Evolutionary conservation across 164 flowering plant genomes (phyloP).

Genomic region (Protea cynaroides): DNA sequence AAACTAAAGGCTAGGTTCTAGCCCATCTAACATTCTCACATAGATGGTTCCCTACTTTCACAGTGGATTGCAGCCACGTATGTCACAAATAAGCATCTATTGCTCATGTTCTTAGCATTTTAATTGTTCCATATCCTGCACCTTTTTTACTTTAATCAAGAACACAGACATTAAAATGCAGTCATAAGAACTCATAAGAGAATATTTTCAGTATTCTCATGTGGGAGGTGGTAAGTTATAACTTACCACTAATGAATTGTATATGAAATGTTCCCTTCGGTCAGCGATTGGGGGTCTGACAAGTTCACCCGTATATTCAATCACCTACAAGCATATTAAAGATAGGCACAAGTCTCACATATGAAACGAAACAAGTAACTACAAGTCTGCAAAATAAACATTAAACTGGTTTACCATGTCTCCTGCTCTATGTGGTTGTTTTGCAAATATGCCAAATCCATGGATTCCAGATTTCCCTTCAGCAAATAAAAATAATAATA

Average conservation of each 20-base stretch:
- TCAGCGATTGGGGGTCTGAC: slow-evolving; percentile 91
- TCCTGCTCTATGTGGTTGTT: slow-evolving; percentile 81
- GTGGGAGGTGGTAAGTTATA: not conserved
- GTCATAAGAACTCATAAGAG: not conserved
- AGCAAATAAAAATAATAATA: not conserved
- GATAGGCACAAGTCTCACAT: not conserved
- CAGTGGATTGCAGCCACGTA: no score
- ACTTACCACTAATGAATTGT: slow-evolving; percentile 95
- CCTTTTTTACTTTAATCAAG: not conserved
- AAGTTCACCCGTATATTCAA: slow-evolving; percentile 94
- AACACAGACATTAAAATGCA: not conserved
- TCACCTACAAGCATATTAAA: slow-evolving; percentile 43
- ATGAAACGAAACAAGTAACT: not conserved
- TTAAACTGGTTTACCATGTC: slow-evolving; percentile 65
- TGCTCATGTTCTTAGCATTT: no score
- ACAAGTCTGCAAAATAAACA: not conserved
- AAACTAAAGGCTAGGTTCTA: no score
- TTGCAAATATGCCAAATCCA: slow-evolving; percentile 95
- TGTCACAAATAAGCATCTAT: no score
- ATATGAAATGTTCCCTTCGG: slow-evolving; percentile 79
- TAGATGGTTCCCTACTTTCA: no score
- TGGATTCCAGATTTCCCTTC: slow-evolving; percentile 90
- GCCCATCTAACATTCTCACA: no score
- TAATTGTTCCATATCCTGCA: not conserved
- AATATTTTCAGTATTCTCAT: no score